phyloP scores from a whole-genome alignment of 164 flowering plant genomes.

The Vitis riparia region DNA sequence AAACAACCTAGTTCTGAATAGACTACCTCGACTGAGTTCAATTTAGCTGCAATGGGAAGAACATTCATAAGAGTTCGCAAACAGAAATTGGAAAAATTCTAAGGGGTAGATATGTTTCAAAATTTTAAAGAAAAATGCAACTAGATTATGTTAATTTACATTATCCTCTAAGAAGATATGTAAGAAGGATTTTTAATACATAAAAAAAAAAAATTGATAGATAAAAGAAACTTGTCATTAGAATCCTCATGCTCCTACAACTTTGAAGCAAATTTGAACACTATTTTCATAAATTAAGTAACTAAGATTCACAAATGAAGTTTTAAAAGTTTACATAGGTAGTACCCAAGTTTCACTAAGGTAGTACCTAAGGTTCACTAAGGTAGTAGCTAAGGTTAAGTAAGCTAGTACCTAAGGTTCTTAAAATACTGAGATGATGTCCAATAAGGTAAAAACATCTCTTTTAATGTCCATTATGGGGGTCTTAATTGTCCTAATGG shows the following conservation, averaged over 20 bases:
- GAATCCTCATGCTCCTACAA: constrained; percentile 72
- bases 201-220: background rate
- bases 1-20: constrained; percentile 81
- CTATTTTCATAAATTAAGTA: constrained; percentile 37
- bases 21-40: constrained; percentile 63
- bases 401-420: too few species aligned
- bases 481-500: too few species aligned
- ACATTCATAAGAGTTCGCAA: constrained; percentile 1
- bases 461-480: too few species aligned
- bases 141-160: background rate
- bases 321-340: too few species aligned
- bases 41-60: constrained; percentile 49
- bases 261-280: constrained; percentile 61
- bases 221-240: constrained; percentile 56
- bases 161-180: too few species aligned
- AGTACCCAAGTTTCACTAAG: too few species aligned
- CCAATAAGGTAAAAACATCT: too few species aligned
- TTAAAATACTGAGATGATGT: too few species aligned
- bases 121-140: background rate
- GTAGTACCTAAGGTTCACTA: too few species aligned
- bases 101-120: background rate
- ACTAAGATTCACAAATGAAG: too few species aligned
- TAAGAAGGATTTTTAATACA: too few species aligned
- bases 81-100: background rate
- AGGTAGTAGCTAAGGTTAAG: too few species aligned